These are phyloP conservation scores for Zizania latifolia DNA, from an alignment of 176 grass and related monocot species.

Conservation along the genomic window DNA sequence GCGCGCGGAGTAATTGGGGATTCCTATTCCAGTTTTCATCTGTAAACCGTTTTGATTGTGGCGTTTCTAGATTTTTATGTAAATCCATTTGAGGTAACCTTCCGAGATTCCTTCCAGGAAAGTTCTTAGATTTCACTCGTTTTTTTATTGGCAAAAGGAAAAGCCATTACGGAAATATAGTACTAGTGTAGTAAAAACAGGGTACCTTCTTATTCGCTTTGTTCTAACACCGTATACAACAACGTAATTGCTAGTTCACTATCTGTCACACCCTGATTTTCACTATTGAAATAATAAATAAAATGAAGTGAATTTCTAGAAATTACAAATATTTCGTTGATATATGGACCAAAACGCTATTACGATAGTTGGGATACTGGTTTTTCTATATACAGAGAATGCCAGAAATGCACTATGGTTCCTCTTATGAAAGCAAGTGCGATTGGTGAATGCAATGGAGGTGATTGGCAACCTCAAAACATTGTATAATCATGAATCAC, in stretches of 20 bases:
- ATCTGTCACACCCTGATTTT: too few relatives aligned
- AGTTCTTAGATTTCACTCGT: not conserved
- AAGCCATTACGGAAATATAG: not conserved
- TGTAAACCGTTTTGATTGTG: not conserved
- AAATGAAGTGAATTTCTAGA: too few relatives aligned
- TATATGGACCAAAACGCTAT: too few relatives aligned
- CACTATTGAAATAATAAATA: too few relatives aligned
- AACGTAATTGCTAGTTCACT: too few relatives aligned
- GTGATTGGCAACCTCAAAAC: constrained; percentile 3
- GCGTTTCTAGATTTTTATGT: not conserved
- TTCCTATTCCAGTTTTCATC: not conserved
- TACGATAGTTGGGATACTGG: not conserved
- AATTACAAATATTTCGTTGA: too few relatives aligned
- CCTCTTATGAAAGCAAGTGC: not conserved
- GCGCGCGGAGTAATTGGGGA: not conserved
- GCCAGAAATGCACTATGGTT: not conserved
- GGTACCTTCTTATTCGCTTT: too few relatives aligned
- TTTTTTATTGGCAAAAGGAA: not conserved
- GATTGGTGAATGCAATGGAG: not conserved
- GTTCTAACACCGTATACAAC: too few relatives aligned
- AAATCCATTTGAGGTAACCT: not conserved
- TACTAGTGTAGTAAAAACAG: too few relatives aligned
- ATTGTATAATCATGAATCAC: not conserved
- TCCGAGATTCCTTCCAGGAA: not conserved
- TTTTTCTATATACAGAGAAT: not conserved